Percentiles rank a stretch among this genome's conserved stretches.
Evolutionary conservation across 2,329 filamentous ascomycete species (phyloP).

Genomic region (Lachnellula willkommii): DNA sequence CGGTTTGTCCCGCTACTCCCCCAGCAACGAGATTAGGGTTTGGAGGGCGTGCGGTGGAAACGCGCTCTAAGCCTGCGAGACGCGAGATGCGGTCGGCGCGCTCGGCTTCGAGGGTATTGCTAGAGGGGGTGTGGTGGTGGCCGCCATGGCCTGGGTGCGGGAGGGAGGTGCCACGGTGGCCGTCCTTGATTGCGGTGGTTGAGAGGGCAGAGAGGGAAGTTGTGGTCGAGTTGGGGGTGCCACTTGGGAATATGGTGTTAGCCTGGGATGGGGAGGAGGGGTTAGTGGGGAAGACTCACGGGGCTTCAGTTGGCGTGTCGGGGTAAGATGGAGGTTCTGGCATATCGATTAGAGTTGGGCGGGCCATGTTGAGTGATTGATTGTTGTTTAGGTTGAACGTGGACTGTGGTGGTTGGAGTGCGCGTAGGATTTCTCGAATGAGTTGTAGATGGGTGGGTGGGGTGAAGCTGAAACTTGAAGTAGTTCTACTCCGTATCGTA

Average conservation of each 20-base stretch:
- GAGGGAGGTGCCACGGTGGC: slow-evolving; percentile 75
- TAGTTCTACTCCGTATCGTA: no score
- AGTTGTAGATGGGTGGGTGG: background rate
- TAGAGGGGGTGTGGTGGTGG: slow-evolving; percentile 55
- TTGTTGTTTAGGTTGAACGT: background rate
- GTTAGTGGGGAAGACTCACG: slow-evolving; percentile 52
- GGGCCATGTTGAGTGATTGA: slow-evolving; percentile 18
- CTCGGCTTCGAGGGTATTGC: slow-evolving; percentile 79
- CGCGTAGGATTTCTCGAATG: background rate
- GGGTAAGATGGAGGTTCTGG: slow-evolving; percentile 77
- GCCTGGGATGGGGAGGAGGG: slow-evolving; percentile 10
- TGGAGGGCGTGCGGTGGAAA: slow-evolving; percentile 63
- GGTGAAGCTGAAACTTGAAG: no score
- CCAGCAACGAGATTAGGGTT: slow-evolving; percentile 30
- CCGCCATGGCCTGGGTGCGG: slow-evolving; percentile 52
- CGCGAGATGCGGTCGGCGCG: slow-evolving; percentile 93
- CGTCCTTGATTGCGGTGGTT: slow-evolving; percentile 94
- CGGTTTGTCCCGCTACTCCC: slow-evolving; percentile 25
- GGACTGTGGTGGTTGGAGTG: background rate
- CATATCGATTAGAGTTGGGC: slow-evolving; percentile 69
- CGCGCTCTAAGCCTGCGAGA: slow-evolving; percentile 82
- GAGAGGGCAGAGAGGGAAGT: slow-evolving; percentile 89
- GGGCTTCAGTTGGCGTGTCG: slow-evolving; percentile 82
- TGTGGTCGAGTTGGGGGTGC: slow-evolving; percentile 87
- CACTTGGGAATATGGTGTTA: slow-evolving; percentile 45